Percentiles rank a stretch among this genome's conserved stretches.
These are phyloP conservation scores for Acrodontium crateriforme DNA, from an alignment of 2,329 filamentous ascomycete genomes.

Conservation along the genomic window DNA sequence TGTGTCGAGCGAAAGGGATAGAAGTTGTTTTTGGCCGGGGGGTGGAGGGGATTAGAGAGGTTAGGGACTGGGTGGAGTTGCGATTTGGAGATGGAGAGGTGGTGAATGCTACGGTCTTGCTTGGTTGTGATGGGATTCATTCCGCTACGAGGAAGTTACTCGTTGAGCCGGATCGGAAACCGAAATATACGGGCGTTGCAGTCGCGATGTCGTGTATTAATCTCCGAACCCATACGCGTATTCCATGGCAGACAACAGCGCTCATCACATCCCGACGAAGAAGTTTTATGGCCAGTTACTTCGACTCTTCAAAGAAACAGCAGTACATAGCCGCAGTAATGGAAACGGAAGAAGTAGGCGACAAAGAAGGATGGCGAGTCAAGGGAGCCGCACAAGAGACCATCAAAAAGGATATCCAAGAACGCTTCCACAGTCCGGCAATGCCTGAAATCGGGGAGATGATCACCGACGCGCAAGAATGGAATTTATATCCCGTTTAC, in stretches of 20 bases:
- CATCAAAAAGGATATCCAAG: slow-evolving; percentile 23
- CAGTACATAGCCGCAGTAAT: slow-evolving; percentile 29
- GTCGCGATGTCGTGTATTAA: slow-evolving; percentile 25
- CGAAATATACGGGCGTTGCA: slow-evolving; percentile 29
- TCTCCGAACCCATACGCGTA: slow-evolving; percentile 10
- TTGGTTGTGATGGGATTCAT: slow-evolving; percentile 49
- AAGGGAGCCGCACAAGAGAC: slow-evolving; percentile 22
- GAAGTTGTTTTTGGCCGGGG: slow-evolving; percentile 30
- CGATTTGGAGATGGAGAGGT: slow-evolving; percentile 34
- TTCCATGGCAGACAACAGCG: slow-evolving; percentile 27
- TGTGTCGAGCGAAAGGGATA: slow-evolving; percentile 1
- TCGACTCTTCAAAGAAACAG: slow-evolving; percentile 21
- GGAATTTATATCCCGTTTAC: slow-evolving; percentile 33
- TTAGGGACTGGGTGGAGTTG: slow-evolving; percentile 28
- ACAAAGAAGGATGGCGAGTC: slow-evolving; percentile 23
- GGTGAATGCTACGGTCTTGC: slow-evolving; percentile 29
- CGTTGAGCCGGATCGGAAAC: slow-evolving; percentile 19
- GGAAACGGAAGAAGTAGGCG: slow-evolving; percentile 21
- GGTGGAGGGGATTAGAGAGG: slow-evolving; percentile 14
- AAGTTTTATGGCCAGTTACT: slow-evolving; percentile 28
- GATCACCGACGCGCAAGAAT: slow-evolving; percentile 22
- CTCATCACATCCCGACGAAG: slow-evolving; percentile 25
- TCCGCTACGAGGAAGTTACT: slow-evolving; percentile 40
- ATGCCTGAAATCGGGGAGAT: slow-evolving; percentile 27
- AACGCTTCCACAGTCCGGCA: slow-evolving; percentile 23